Evolutionary conservation across 148 eudicot species (phyloP).

Genomic region (Arbutus unedo): DNA sequence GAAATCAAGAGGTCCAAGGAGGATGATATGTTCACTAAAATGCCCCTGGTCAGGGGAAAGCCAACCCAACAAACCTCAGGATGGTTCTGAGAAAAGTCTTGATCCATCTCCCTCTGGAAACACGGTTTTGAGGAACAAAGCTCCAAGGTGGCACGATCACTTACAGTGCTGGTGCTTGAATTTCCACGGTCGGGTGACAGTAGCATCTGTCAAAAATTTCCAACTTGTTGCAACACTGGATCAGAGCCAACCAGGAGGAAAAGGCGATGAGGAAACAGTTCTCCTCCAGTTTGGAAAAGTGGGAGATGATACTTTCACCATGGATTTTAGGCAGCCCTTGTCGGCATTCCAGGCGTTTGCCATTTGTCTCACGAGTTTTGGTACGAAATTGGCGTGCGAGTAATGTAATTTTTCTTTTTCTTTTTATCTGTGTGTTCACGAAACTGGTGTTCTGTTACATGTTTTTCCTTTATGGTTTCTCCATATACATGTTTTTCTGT

Average conservation of each 20-base stretch:
- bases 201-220: constrained; percentile 95
- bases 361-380: constrained; percentile 92
- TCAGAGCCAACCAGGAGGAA: constrained; percentile 84
- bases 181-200: constrained; percentile 92
- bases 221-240: constrained; percentile 81
- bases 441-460: background rate
- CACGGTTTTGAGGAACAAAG: constrained; percentile 75
- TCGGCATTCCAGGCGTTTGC: constrained; percentile 97
- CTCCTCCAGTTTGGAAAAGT: constrained; percentile 96
- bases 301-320: constrained; percentile 77
- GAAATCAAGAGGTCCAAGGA: constrained; percentile 93
- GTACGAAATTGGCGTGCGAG: constrained; percentile 77
- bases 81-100: constrained; percentile 27
- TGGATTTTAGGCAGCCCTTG: constrained; percentile 93
- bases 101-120: constrained; percentile 25
- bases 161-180: constrained; percentile 98
- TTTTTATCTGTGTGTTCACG: background rate
- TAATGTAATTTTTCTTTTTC: background rate
- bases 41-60: constrained; percentile 48
- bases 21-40: constrained; percentile 72
- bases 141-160: constrained; percentile 96
- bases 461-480: background rate
- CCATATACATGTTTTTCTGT: background rate
- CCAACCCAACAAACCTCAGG: constrained; percentile 17
- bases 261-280: constrained; percentile 84